Percentiles rank a stretch among this genome's conserved stretches.
Conservation (phyloP, 371 early-diverging fungal species). For the Chytridium lagenaria region DNA sequence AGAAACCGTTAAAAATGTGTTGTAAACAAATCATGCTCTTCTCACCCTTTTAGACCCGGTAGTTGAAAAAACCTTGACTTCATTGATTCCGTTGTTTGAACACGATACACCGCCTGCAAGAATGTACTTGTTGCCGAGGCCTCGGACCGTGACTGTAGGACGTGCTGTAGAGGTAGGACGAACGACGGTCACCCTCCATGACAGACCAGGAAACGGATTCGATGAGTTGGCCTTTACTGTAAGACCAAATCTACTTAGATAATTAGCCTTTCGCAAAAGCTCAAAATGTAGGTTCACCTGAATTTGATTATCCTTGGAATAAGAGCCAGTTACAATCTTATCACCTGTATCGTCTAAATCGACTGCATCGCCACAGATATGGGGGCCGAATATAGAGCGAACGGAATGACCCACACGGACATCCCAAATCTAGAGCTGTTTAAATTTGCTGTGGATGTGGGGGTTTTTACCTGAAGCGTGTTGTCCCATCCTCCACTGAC, state of each 20-base stretch:
- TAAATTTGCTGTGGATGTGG: not conserved
- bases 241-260: slow-evolving; percentile 39
- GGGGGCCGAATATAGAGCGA: slow-evolving; percentile 51
- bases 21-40: not conserved
- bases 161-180: slow-evolving; percentile 41
- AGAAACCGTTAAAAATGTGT: slow-evolving; percentile 3
- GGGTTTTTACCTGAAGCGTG: slow-evolving; percentile 40
- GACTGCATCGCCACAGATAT: slow-evolving; percentile 56
- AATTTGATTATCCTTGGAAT: slow-evolving; percentile 39
- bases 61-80: slow-evolving; percentile 45
- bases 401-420: slow-evolving; percentile 41
- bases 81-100: slow-evolving; percentile 8
- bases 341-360: slow-evolving; percentile 41
- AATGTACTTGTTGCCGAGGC: slow-evolving; percentile 32
- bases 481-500: slow-evolving; percentile 57
- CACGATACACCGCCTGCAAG: slow-evolving; percentile 44
- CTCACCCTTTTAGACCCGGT: slow-evolving; percentile 32
- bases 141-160: slow-evolving; percentile 26
- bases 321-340: slow-evolving; percentile 45
- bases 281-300: slow-evolving; percentile 29
- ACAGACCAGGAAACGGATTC: slow-evolving; percentile 48
- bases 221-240: slow-evolving; percentile 30
- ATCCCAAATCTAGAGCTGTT: slow-evolving; percentile 54
- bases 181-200: slow-evolving; percentile 32
- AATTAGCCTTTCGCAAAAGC: too few species aligned